These are phyloP conservation scores for Pyricularia pennisetigena DNA, from an alignment of 2,329 filamentous ascomycete species.

Conservation along the genomic window DNA sequence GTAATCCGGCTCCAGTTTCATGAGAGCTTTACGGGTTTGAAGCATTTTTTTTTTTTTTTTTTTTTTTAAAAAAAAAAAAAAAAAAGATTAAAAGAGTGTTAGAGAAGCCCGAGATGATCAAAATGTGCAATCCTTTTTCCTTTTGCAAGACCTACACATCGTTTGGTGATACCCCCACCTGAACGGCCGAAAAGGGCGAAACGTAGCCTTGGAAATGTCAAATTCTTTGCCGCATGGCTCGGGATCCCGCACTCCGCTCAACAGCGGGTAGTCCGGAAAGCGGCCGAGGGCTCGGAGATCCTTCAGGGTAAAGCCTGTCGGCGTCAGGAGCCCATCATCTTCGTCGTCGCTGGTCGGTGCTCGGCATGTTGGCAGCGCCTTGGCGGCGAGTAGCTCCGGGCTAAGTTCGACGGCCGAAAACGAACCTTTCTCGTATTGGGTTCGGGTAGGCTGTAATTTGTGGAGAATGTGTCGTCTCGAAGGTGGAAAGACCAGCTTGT, in stretches of 20 bases:
- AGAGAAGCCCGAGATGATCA: background rate
- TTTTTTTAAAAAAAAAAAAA: too few species aligned
- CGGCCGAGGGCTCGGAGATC: constrained; percentile 63
- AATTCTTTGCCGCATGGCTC: constrained; percentile 49
- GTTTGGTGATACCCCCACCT: constrained; percentile 83
- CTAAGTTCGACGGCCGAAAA: background rate
- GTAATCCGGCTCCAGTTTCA: constrained; percentile 71
- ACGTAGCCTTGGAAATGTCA: constrained; percentile 54
- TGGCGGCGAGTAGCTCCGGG: background rate
- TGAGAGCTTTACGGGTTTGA: constrained; percentile 46
- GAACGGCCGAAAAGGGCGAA: constrained; percentile 72
- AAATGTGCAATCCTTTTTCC: constrained; percentile 5
- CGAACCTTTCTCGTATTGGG: background rate
- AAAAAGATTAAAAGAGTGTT: background rate
- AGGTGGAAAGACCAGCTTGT: background rate
- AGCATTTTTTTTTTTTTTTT: too few species aligned
- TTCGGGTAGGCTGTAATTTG: background rate
- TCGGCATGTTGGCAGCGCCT: constrained; percentile 17
- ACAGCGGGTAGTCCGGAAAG: constrained; percentile 68
- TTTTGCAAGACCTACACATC: constrained; percentile 57
- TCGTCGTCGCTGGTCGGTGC: constrained; percentile 7
- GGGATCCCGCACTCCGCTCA: constrained; percentile 68
- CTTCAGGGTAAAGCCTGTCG: constrained; percentile 57
- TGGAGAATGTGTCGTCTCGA: background rate
- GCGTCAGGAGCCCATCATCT: constrained; percentile 13